Percentiles rank a stretch among this genome's conserved stretches.
Evolutionary conservation across 129 eudicot genomes (phyloP).

Genomic region (Flaveria linearis): DNA sequence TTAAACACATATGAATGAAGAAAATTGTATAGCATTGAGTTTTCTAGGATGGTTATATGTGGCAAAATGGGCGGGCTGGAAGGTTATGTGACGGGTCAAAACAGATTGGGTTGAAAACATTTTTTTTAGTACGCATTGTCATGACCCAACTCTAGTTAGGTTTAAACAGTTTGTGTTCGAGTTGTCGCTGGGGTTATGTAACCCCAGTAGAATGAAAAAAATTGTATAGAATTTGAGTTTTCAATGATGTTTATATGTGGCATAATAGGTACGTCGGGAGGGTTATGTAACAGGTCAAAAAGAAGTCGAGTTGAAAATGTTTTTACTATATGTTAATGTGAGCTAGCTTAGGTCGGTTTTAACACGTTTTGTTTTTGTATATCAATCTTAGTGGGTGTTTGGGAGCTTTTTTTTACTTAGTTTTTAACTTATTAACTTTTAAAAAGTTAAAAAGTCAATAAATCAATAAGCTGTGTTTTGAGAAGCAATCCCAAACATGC

Average conservation of each 20-base stretch:
- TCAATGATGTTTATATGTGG: no score
- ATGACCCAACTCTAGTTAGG: background rate
- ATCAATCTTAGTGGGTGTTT: no score
- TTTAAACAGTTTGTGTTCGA: background rate
- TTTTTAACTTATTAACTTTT: no score
- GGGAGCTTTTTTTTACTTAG: no score
- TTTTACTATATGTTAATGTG: background rate
- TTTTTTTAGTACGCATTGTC: background rate
- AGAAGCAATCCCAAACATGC: no score
- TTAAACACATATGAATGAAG: background rate
- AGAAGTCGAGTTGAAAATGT: background rate
- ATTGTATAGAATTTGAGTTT: no score
- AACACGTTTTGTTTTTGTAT: background rate
- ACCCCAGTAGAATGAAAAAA: no score
- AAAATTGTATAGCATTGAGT: background rate
- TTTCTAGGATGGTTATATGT: background rate
- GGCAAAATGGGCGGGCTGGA: background rate
- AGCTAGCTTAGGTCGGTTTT: no score
- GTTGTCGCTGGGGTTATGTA: no score
- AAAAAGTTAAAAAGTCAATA: no score
- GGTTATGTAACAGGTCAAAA: slow-evolving; percentile 8
- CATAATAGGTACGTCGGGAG: background rate
- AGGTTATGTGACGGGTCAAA: slow-evolving; percentile 8
- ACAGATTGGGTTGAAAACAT: background rate
- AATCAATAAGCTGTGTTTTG: no score